Evolutionary conservation across 108 stramenopile genomes (phyloP).

Genomic region (Nitzschia putrida): DNA sequence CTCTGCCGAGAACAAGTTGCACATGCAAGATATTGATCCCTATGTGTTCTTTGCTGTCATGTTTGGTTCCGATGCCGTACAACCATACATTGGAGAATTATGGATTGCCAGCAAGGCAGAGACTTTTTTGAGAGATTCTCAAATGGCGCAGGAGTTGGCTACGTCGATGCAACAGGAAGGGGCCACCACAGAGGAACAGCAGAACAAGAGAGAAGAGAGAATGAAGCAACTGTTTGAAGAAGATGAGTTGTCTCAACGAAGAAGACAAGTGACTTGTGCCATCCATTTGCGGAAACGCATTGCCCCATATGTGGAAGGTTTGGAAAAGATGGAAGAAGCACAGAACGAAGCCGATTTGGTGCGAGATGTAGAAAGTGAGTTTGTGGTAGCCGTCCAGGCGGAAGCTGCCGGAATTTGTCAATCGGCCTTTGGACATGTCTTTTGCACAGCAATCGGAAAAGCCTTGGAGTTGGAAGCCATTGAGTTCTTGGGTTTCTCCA

Average conservation of each 20-base stretch:
- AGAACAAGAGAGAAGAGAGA: conserved; percentile 34
- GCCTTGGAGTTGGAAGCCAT: conserved; percentile 76
- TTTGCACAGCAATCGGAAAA: conserved; percentile 76
- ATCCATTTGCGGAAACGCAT: conserved; percentile 66
- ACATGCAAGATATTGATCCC: conserved; percentile 78
- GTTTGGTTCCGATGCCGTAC: conserved; percentile 82
- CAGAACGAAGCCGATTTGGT: conserved; percentile 4
- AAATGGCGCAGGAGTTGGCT: conserved; percentile 40
- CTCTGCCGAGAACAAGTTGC: conserved; percentile 45
- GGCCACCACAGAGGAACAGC: conserved; percentile 1
- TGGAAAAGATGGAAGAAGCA: background rate
- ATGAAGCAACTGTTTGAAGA: conserved; percentile 56
- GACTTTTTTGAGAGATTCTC: conserved; percentile 72
- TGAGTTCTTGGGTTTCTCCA: conserved; percentile 80
- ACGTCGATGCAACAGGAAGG: conserved; percentile 18
- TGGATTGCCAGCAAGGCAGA: conserved; percentile 85
- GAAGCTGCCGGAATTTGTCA: conserved; percentile 79
- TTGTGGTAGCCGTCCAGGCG: conserved; percentile 52
- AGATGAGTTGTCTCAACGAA: conserved; percentile 71
- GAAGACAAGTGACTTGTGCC: conserved; percentile 75
- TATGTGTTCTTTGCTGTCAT: conserved; percentile 85
- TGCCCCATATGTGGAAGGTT: conserved; percentile 46
- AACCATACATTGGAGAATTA: conserved; percentile 85
- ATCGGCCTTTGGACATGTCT: conserved; percentile 74
- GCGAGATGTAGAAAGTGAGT: conserved; percentile 44